Conservation (phyloP, 2,329 filamentous ascomycete genomes). For the Ophiognomonia clavigignenti-juglandacearum region DNA sequence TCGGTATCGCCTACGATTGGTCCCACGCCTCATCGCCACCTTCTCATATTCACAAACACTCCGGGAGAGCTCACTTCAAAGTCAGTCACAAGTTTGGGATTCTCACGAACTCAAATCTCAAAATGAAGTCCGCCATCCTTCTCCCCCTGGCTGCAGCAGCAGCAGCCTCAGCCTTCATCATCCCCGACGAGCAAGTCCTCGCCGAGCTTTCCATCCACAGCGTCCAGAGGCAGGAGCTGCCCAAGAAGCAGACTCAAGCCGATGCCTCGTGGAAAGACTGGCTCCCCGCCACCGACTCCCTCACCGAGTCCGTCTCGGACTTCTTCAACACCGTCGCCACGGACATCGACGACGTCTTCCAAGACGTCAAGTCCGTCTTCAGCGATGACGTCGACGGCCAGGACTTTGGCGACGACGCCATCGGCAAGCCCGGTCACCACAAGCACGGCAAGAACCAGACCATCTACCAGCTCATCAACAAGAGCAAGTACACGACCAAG, state of each 20-base stretch:
- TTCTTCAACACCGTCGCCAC: slow-evolving; percentile 14
- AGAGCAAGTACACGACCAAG: slow-evolving; percentile 70
- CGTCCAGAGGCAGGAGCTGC: slow-evolving; percentile 8
- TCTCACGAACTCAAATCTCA: neutral
- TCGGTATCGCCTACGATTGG: too few species aligned
- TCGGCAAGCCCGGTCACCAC: slow-evolving; percentile 14
- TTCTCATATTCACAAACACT: neutral
- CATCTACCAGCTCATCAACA: slow-evolving; percentile 74
- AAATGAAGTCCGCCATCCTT: slow-evolving; percentile 19
- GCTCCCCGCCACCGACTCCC: slow-evolving; percentile 15
- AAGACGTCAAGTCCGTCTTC: slow-evolving; percentile 25
- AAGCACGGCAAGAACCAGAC: slow-evolving; percentile 61
- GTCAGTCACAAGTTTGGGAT: neutral
- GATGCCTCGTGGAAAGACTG: slow-evolving; percentile 15
- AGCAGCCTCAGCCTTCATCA: slow-evolving; percentile 19
- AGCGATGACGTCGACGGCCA: slow-evolving; percentile 26
- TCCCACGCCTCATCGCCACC: too few species aligned
- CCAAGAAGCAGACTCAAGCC: neutral
- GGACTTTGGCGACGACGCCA: neutral
- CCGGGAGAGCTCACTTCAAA: too few species aligned
- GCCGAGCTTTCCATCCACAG: slow-evolving; percentile 16
- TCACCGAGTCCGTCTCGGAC: slow-evolving; percentile 11
- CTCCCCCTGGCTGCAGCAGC: slow-evolving; percentile 16
- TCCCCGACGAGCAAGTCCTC: slow-evolving; percentile 17
- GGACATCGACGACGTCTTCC: slow-evolving; percentile 12